Evolutionary conservation across 371 early-diverging fungal genomes (phyloP), one percentile per base, ranked within the genome.

Genomic region (Mucor racemosus): DNA sequence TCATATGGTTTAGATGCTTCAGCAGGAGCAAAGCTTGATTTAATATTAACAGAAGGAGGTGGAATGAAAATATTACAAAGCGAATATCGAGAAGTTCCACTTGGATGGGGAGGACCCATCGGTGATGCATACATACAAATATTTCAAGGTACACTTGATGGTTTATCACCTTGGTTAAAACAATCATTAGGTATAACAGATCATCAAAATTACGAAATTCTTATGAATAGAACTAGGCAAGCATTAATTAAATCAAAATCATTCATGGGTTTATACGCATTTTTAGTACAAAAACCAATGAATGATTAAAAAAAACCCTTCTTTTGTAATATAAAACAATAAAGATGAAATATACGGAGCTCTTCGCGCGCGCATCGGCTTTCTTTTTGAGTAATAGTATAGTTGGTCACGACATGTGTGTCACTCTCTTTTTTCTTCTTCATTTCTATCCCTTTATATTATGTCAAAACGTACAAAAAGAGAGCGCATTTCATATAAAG

Each of bases 161-260:
- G 95, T 40, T 92, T 94, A 46, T 94, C 96, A 78, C 98, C 99
- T 72, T 97, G 93, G 81, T 93, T 94, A 65, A 99, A 84, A 67
- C 97, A 78, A 76, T 97, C 56, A 0, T 31, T 72, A 14, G 53
- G 76, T 33, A 60, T 69, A 3, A 42, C 53, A 13, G 65, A 73
- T 21, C 69, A 73, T 19, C 56, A 65, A 42, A 54, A 62, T 33
- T 64, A 71, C 48, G 50, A 67, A 13, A 7, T 35, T 0, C n/a
- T 69, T 0, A 41, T 73, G 15, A 33, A 66, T 13, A 65, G 58
- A 48, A 61, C 65, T 15, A 62, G 56, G 31, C 46, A 48, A 15
- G 65, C 64, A 7, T 56, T 77, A n/a, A 58, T 67, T 39, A 53
- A 68, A 26, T 74, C 79, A 40, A 78, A 70, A 58, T 63, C 74